These are phyloP conservation scores for Phymatotrichopsis omnivora DNA, from an alignment of 2,329 filamentous ascomycete species.

Conservation along the genomic window DNA sequence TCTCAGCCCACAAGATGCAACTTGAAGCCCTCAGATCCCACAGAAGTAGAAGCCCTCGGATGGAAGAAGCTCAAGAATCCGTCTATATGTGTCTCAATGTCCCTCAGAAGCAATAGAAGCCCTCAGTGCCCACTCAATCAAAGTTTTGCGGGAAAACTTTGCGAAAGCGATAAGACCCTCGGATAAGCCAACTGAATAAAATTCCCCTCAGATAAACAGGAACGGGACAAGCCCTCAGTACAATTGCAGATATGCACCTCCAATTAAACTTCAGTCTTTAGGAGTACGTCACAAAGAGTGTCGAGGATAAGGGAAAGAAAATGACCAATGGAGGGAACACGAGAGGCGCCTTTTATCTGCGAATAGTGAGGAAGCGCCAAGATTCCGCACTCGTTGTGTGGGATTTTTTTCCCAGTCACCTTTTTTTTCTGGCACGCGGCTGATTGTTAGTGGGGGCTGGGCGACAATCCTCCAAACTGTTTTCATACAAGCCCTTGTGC, in stretches of 20 bases:
- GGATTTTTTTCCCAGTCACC: too few relatives aligned
- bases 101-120: slow-evolving; percentile 21
- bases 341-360: background rate
- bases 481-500: too few relatives aligned
- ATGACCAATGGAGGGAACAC: background rate
- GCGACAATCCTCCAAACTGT: too few relatives aligned
- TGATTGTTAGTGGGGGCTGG: too few relatives aligned
- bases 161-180: slow-evolving; percentile 25
- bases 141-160: slow-evolving; percentile 8
- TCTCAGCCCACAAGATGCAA: background rate
- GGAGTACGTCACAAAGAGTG: slow-evolving; percentile 6
- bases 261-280: slow-evolving; percentile 25
- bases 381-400: too few relatives aligned
- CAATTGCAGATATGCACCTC: slow-evolving; percentile 24
- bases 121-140: slow-evolving; percentile 26
- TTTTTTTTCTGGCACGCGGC: too few relatives aligned
- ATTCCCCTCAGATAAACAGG: too few relatives aligned
- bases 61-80: slow-evolving; percentile 2
- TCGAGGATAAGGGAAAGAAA: background rate
- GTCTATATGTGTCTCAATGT: slow-evolving; percentile 10
- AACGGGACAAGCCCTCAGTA: slow-evolving; percentile 25
- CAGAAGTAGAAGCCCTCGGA: slow-evolving; percentile 22
- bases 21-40: slow-evolving; percentile 10
- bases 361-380: slow-evolving; percentile 8
- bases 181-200: slow-evolving; percentile 24